Conservation (phyloP, 2,329 filamentous ascomycete species). For the Talaromyces rugulosus region DNA sequence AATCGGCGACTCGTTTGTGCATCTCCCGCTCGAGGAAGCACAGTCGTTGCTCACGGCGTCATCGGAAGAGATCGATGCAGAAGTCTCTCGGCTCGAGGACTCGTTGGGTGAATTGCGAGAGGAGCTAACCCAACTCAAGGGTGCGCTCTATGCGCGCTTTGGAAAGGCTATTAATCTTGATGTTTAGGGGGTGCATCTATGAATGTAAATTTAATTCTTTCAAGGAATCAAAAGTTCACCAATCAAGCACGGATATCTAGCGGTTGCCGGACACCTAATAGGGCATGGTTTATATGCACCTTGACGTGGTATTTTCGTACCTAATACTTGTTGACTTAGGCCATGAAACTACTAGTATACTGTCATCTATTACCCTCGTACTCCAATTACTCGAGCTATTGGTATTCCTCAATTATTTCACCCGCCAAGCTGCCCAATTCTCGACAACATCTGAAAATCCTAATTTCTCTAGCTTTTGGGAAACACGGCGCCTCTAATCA, state of each 20-base stretch:
- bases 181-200: conserved; percentile 50
- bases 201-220: background rate
- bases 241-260: background rate
- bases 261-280: too few relatives aligned
- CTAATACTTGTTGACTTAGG: too few relatives aligned
- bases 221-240: background rate
- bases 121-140: conserved; percentile 86
- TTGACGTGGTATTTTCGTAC: too few relatives aligned
- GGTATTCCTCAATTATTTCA: background rate
- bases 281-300: too few relatives aligned
- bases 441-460: background rate
- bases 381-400: too few relatives aligned
- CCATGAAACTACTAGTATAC: too few relatives aligned
- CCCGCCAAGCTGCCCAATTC: background rate
- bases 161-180: conserved; percentile 96
- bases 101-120: conserved; percentile 70
- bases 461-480: background rate
- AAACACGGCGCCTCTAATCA: background rate
- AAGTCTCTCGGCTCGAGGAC: conserved; percentile 72
- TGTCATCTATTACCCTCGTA: too few relatives aligned
- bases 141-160: conserved; percentile 89
- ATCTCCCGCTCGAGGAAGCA: conserved; percentile 75
- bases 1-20: conserved; percentile 93
- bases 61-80: conserved; percentile 68
- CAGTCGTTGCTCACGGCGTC: conserved; percentile 76